Conservation (phyloP, 208 protist species). For the Trypanosoma platydactyli region DNA sequence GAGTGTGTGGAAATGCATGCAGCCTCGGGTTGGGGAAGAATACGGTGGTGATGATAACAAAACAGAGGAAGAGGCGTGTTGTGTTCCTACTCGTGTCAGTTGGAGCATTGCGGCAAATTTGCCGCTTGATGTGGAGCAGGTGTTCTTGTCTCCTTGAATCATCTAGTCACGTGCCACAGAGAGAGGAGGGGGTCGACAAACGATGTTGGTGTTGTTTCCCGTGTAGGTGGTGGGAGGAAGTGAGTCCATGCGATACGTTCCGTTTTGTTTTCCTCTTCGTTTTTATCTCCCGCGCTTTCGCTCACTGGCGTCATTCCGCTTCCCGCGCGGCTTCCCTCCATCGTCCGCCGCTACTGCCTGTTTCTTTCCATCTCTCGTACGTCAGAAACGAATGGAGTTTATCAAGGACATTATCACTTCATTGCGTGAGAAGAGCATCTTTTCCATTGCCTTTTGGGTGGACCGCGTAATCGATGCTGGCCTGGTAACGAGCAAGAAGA, state of each 20-base stretch:
- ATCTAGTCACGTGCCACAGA: no score
- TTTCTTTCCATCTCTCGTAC: no score
- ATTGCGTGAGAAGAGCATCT: constrained; percentile 12
- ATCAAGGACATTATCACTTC: constrained; percentile 8
- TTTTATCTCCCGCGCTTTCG: no score
- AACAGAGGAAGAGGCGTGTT: not conserved
- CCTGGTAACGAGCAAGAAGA: constrained; percentile 49
- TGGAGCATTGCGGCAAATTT: constrained; percentile 31
- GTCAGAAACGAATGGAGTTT: constrained; percentile 28
- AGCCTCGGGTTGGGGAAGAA: no score
- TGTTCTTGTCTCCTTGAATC: constrained; percentile 12
- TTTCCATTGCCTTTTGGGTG: constrained; percentile 31
- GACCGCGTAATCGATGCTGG: constrained; percentile 43
- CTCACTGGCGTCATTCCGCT: no score
- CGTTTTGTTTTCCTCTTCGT: no score
- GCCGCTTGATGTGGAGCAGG: constrained; percentile 15
- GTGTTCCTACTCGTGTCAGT: constrained; percentile 3
- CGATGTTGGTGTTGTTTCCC: no score
- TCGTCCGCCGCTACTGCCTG: no score
- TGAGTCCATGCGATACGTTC: no score
- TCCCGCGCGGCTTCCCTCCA: no score
- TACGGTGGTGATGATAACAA: not conserved
- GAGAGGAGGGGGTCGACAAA: no score
- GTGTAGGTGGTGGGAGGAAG: no score
- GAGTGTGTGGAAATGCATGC: not conserved